Percentiles rank a stretch among this genome's conserved stretches.
These are phyloP conservation scores for Pseudogymnoascus sp. DNA, from an alignment of 2,329 filamentous ascomycete species.

Conservation along the genomic window DNA sequence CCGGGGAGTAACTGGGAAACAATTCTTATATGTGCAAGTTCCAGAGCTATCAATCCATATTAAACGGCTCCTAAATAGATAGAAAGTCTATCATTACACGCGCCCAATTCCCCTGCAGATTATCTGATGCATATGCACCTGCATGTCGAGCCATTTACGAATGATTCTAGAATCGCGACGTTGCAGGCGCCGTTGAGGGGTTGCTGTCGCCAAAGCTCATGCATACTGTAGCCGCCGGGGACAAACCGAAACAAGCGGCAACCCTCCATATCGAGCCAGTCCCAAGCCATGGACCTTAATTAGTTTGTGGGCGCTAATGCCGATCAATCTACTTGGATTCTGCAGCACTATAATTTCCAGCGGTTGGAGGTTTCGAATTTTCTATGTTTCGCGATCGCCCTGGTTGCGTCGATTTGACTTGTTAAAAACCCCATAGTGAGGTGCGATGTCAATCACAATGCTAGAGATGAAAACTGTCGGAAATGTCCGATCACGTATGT, in stretches of 20 bases:
- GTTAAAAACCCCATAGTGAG: neutral
- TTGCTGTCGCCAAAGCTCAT: no score
- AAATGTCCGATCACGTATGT: neutral
- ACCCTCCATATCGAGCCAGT: no score
- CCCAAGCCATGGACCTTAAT: no score
- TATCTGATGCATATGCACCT: neutral
- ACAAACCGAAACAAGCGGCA: neutral
- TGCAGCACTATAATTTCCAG: no score
- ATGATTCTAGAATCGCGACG: no score
- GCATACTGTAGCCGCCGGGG: neutral
- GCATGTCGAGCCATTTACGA: neutral
- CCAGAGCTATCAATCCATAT: neutral
- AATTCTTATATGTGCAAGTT: neutral
- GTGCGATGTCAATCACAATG: neutral
- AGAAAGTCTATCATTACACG: no score
- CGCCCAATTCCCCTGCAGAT: no score
- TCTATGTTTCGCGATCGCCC: neutral
- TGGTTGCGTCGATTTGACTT: neutral
- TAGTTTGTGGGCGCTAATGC: no score
- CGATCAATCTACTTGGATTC: no score
- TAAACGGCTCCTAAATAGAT: no score
- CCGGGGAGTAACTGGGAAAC: neutral
- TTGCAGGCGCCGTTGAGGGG: no score
- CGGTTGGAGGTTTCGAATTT: no score
- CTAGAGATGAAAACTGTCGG: neutral